phyloP scores from a whole-genome alignment of 139 green algal genomes.

The Closterium sp. region DNA sequence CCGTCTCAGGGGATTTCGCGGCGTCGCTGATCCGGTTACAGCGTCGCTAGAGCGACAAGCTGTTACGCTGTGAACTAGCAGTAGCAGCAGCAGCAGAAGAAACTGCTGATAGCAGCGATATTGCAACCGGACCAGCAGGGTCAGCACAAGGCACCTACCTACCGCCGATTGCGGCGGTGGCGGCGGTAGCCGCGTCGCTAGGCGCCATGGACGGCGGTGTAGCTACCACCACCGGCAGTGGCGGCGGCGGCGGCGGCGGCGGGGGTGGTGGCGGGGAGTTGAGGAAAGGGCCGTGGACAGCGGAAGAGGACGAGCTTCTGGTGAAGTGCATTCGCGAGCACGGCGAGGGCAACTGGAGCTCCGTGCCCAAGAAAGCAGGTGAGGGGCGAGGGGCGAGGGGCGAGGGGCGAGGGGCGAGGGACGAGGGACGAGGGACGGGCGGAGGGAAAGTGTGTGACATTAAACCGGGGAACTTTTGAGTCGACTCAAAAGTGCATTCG shows the following conservation, averaged over 20 bases:
- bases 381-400: not conserved
- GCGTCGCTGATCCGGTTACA: not conserved
- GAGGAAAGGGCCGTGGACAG: conserved; percentile 42
- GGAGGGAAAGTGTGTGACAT: no score
- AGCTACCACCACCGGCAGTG: not conserved
- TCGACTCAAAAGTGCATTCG: conserved; percentile 28
- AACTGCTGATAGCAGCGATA: not conserved
- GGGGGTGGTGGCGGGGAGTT: not conserved
- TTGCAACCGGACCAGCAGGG: no score
- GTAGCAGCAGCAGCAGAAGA: not conserved
- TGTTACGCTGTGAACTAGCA: no score
- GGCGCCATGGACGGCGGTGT: not conserved
- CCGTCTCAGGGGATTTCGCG: not conserved
- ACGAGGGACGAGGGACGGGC: not conserved
- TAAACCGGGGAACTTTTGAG: no score
- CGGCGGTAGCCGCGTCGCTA: not conserved
- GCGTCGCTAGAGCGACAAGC: no score
- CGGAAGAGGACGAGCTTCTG: conserved; percentile 34
- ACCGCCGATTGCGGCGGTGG: not conserved
- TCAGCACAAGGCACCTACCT: no score
- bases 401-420: no score
- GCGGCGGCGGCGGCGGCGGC: no score
- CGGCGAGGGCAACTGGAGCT: conserved; percentile 39
- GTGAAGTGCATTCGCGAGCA: conserved; percentile 31
- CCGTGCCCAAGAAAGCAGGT: conserved; percentile 30